Percentiles rank a stretch among this genome's conserved stretches.
Evolutionary conservation across 805 yeast species (phyloP).

Genomic region (Ascoidea tarda): DNA sequence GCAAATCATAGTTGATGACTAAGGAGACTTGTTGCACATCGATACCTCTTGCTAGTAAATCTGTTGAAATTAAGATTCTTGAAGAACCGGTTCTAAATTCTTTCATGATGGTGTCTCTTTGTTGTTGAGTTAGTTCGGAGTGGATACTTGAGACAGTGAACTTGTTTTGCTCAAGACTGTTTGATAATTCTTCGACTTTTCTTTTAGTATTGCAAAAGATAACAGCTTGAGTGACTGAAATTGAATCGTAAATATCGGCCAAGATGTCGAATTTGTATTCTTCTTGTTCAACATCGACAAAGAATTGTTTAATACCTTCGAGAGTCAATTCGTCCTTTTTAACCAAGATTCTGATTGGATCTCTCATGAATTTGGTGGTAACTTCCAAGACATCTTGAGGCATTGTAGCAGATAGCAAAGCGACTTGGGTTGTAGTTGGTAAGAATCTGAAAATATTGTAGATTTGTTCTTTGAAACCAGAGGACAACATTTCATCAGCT

Average conservation of each 20-base stretch:
- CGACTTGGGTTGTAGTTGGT: slow-evolving; percentile 87
- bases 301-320: slow-evolving; percentile 92
- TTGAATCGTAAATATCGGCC: slow-evolving; percentile 88
- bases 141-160: slow-evolving; percentile 93
- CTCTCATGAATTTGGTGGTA: slow-evolving; percentile 85
- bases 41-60: slow-evolving; percentile 94
- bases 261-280: slow-evolving; percentile 90
- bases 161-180: slow-evolving; percentile 58
- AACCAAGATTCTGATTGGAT: slow-evolving; percentile 88
- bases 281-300: slow-evolving; percentile 82
- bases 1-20: slow-evolving; percentile 89
- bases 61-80: slow-evolving; percentile 85
- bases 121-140: slow-evolving; percentile 90
- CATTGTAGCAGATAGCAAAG: slow-evolving; percentile 88
- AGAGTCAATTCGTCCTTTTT: slow-evolving; percentile 91
- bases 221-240: slow-evolving; percentile 94
- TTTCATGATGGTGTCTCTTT: slow-evolving; percentile 88
- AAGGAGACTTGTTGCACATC: slow-evolving; percentile 96
- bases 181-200: slow-evolving; percentile 83
- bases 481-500: slow-evolving; percentile 91
- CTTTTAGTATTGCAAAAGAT: slow-evolving; percentile 94
- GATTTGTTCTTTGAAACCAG: slow-evolving; percentile 92
- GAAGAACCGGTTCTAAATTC: slow-evolving; percentile 93
- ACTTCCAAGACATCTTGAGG: slow-evolving; percentile 86
- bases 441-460: slow-evolving; percentile 83